phyloP scores from a whole-genome alignment of 2,329 filamentous ascomycete species.

The Verticillium zaregamsianum region DNA sequence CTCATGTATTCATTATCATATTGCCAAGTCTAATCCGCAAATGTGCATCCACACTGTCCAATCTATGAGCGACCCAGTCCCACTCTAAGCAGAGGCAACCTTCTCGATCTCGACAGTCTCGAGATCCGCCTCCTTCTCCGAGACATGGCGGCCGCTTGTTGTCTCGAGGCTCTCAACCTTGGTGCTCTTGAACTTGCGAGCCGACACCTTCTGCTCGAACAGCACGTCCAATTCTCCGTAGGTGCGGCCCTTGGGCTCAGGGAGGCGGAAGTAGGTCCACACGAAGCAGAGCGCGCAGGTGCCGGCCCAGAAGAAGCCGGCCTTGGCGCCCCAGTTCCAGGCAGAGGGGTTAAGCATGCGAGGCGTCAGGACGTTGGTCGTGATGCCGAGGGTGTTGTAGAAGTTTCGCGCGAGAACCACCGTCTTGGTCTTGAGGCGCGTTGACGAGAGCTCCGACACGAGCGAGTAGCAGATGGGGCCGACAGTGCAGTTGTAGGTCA shows the following conservation, averaged over 20 bases:
- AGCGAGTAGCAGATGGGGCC: constrained; percentile 41
- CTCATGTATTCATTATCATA: not conserved
- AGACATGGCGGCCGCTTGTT: not conserved
- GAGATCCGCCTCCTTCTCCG: not conserved
- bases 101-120: not conserved
- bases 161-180: constrained; percentile 12
- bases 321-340: constrained; percentile 44
- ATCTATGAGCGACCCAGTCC: not conserved
- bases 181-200: constrained; percentile 34
- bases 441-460: constrained; percentile 39
- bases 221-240: constrained; percentile 53
- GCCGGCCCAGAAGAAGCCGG: constrained; percentile 40
- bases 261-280: constrained; percentile 49
- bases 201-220: constrained; percentile 40
- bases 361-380: constrained; percentile 41
- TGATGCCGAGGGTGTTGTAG: constrained; percentile 45
- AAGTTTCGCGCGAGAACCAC: constrained; percentile 37
- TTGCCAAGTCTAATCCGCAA: not conserved
- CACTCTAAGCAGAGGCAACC: not conserved
- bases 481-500: constrained; percentile 40
- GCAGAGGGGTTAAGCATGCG: constrained; percentile 42
- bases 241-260: constrained; percentile 50
- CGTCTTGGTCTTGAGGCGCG: constrained; percentile 41
- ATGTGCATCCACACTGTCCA: not conserved
- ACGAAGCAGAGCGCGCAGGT: constrained; percentile 39